Evolutionary conservation across 129 eudicot genomes (phyloP).

Genomic region (Apium graveolens): DNA sequence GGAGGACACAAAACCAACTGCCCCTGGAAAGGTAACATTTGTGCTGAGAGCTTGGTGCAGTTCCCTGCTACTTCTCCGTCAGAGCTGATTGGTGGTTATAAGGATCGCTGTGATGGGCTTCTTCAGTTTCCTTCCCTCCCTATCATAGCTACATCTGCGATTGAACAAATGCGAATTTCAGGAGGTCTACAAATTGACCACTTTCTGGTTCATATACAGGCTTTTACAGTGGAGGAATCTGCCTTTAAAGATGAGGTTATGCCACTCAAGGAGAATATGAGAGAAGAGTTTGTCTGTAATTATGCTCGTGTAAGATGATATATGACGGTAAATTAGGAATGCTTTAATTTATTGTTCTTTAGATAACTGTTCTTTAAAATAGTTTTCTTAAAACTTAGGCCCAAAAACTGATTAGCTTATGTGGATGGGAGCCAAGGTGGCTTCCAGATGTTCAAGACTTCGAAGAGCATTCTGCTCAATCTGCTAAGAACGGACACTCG

Average conservation of each 20-base stretch:
- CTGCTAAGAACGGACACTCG: conserved; percentile 72
- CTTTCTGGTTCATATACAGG: conserved; percentile 43
- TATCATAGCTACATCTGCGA: conserved; percentile 59
- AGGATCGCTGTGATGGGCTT: conserved; percentile 95
- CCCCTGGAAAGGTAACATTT: conserved; percentile 89
- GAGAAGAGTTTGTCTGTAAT: conserved; percentile 48
- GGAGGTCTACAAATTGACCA: conserved; percentile 73
- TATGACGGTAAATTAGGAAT: conserved; percentile 8
- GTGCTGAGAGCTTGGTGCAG: conserved; percentile 93
- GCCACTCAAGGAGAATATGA: conserved; percentile 37
- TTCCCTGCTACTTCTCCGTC: conserved; percentile 95
- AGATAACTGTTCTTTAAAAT: background rate
- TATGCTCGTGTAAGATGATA: conserved; percentile 63
- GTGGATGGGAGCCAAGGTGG: conserved; percentile 98
- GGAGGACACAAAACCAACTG: conserved; percentile 70
- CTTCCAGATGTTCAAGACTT: conserved; percentile 76
- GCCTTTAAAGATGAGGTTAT: conserved; percentile 51
- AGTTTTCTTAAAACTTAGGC: conserved; percentile 30
- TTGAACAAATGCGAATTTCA: conserved; percentile 65
- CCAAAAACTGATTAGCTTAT: conserved; percentile 80
- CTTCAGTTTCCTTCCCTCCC: conserved; percentile 80
- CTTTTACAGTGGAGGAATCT: conserved; percentile 40
- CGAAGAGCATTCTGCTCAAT: conserved; percentile 94
- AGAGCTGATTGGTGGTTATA: conserved; percentile 84
- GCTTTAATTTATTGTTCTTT: background rate